Evolutionary conservation across 2,329 filamentous ascomycete genomes (phyloP), one percentile per base, ranked within the genome.

Genomic region (Beauveria pseudobassiana): DNA sequence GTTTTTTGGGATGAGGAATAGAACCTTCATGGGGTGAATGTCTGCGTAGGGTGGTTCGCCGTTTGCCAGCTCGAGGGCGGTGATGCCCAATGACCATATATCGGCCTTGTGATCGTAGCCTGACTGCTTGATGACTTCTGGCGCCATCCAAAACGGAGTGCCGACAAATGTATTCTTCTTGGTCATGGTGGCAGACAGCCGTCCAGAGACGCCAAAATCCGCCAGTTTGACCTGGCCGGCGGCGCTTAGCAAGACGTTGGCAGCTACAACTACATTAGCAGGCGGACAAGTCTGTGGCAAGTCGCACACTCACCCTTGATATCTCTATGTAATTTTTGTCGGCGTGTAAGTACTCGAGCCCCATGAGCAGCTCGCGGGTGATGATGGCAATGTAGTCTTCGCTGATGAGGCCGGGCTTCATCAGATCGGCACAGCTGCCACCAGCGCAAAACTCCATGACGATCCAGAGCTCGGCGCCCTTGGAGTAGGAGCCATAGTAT

Each of bases 161-260:
- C 95, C 95, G 38, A 99, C 93, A 74, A 98, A 99, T 0, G 93
- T 98, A 73, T 98, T 98, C 79, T 98, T 98, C 82, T 98, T 98
- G 65, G 93, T 97, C 93, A 98, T 98, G 55, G 93, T 99, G 7
- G 93, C 93, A 10, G 93, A 96, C 24, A 98, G 82, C 76, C 98
- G 95, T 30, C 93, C 93, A 1, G 93, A 97, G 7, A 99, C 95
- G 63, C 93, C 93, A 77, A 99, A 99, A 73, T 99, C 93, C 16
- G 93, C 93, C 62, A 98, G 81, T 75, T 99, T 99, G 68, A 99
- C 93, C 77, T 98, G 95, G 2, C 95, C 95, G 71, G 89, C 96
- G 55, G 91, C 86, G 64, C 89, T 88, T 6, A 99, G 83, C 40
- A 99, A 80, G 34, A 99, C 87, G 70, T 99, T 99, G 66, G 95